Percentiles rank a stretch among this genome's conserved stretches.
These are phyloP conservation scores for Tetraselmis striata DNA, from an alignment of 139 green algal genomes.

Conservation along the genomic window DNA sequence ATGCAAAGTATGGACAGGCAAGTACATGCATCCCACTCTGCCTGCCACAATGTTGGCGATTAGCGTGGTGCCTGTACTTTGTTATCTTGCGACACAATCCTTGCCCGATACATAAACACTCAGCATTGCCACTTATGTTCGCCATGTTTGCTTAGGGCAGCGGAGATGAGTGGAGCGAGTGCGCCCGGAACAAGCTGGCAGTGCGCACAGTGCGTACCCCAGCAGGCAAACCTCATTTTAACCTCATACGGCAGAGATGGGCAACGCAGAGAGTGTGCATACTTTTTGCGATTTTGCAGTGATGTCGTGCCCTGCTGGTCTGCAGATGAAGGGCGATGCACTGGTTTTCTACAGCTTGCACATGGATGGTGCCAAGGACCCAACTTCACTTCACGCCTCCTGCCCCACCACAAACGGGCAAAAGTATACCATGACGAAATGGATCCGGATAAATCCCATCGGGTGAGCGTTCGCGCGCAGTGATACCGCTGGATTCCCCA, in stretches of 20 bases:
- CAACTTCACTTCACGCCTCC: neutral
- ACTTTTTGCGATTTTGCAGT: neutral
- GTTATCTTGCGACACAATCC: too few relatives aligned
- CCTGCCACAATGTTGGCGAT: too few relatives aligned
- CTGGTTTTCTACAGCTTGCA: neutral
- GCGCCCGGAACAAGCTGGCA: neutral
- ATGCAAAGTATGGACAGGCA: neutral
- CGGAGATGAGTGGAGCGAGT: neutral
- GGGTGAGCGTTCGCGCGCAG: neutral
- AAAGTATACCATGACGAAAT: neutral
- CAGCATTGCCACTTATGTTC: too few relatives aligned
- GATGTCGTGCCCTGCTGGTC: neutral
- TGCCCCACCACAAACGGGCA: neutral
- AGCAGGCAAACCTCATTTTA: too few relatives aligned
- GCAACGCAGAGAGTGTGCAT: too few relatives aligned
- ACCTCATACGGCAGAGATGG: too few relatives aligned
- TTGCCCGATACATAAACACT: too few relatives aligned
- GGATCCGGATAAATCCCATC: neutral
- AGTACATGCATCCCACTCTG: too few relatives aligned
- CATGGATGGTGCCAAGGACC: neutral
- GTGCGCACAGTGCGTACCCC: neutral
- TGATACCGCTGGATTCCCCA: too few relatives aligned
- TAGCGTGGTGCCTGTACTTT: too few relatives aligned
- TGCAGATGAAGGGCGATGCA: neutral
- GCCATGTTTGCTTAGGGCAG: neutral